Evolutionary conservation across 495 filamentous ascomycete genomes (phyloP), one percentile per base, ranked within the genome.

Genomic region (Aspergillus bridgeri): DNA sequence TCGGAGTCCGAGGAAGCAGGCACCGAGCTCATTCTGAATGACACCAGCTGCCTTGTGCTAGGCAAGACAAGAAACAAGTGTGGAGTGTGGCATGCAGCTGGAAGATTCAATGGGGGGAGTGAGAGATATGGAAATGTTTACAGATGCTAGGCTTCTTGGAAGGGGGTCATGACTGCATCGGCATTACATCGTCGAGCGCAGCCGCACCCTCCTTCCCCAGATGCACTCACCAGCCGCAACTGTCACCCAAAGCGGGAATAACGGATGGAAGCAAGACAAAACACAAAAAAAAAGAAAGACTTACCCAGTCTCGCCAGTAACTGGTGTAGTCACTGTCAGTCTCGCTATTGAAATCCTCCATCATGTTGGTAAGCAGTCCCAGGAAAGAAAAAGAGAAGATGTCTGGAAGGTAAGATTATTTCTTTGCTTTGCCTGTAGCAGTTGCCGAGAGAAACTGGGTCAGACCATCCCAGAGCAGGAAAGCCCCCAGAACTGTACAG

Each of bases 281-380:
- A 38, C 33, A 45, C n/a, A n/a, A n/a, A 18, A 46, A 27, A 25
- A 47, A 18, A 11, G 25, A 48, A 23, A 17, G 42, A 87, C 90
- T 73, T 79, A 96, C 93, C 94, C 94, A 98, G 76, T 98, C 94
- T 73, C 94, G 81, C 94, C 94, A 98, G 77, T 98, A 98, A 75
- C 91, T 96, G 29, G 94, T 96, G 72, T 98, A 98, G 71, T 98
- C 95, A 75, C 92, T 96, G 69, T 98, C 94, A 15, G 95, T 95
- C 71, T 98, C 94, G 65, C 92, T 96, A 59, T 88, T 92, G 71
- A 92, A 98, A 72, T 97, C 94, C 69, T 98, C 94, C 94, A 98
- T 89, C 53, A 66, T 74, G 24, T 56, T 65, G 54, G 58, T 42
- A 21, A 19, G 43, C 54, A 33, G 48, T 53, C 42, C 49, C 46